These are phyloP conservation scores for Beauveria sp. DNA, from an alignment of 2,329 filamentous ascomycete genomes.

Conservation along the genomic window DNA sequence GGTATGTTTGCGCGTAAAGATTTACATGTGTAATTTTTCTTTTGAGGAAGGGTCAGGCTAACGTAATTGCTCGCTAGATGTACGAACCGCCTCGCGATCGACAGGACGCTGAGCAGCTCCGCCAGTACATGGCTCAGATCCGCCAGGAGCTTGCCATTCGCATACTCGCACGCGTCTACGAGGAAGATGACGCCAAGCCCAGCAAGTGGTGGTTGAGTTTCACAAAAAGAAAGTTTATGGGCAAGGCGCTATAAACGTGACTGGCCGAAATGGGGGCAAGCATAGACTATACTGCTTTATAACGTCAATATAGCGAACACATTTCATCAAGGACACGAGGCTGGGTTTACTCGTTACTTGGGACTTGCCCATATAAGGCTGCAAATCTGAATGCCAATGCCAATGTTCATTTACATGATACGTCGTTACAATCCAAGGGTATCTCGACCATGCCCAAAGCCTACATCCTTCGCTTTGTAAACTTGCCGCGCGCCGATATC, in stretches of 20 bases:
- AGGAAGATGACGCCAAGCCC: conserved; percentile 64
- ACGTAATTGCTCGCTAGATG: conserved; percentile 41
- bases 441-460: conserved; percentile 7
- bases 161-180: conserved; percentile 80
- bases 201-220: conserved; percentile 98
- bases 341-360: not conserved
- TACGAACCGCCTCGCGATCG: conserved; percentile 84
- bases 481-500: conserved; percentile 76
- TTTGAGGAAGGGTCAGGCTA: too few relatives aligned
- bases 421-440: not conserved
- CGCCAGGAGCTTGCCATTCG: conserved; percentile 82
- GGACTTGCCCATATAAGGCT: not conserved
- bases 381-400: not conserved
- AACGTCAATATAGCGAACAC: conserved; percentile 16
- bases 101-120: conserved; percentile 80
- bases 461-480: conserved; percentile 59
- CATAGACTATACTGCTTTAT: conserved; percentile 15
- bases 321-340: conserved; percentile 1
- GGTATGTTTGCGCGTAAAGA: conserved; percentile 28
- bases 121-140: conserved; percentile 87
- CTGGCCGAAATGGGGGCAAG: not conserved
- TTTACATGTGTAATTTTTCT: too few relatives aligned
- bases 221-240: conserved; percentile 99
- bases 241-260: conserved; percentile 64
- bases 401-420: not conserved